Evolutionary conservation across 129 eudicot species (phyloP), one percentile per base, ranked within the genome.

Genomic region (Flaveria brownii): DNA sequence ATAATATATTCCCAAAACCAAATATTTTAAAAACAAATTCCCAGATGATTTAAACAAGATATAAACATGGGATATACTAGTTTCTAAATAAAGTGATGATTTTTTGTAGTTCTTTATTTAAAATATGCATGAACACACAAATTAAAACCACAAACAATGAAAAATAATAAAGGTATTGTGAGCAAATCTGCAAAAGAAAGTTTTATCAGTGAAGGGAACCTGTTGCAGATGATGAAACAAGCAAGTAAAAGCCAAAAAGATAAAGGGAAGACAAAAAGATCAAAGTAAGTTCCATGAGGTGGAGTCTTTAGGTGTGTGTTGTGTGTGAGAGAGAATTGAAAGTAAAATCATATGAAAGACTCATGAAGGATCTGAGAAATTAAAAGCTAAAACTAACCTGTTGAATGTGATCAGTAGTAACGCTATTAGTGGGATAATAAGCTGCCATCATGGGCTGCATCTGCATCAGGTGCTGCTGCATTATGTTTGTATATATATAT

Each of bases 361-460:
- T 42, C 11, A 22, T 73, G 42, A 60, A 57, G 43, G 39, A 57
- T 5, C 10, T 45, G 3, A 8, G 50, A 45, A 45, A 8, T 45
- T 8, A 45, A 20, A 30, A 73, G 59, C 17, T 15, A 43, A 43
- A 68, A 45, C 50, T 9, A 51, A 89, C 98, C 96, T 94, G 98
- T 84, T 94, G 98, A 89, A 94, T 94, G 79, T 87, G 96, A 91
- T 94, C 97, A 89, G 97, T 91, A 54, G 98, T 94, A 88, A 89
- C 96, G 93, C 86, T 91, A 91, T 89, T 91, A 83, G 78, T 88
- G 80, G 93, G 92, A 83, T 94, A 91, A 80, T 94, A 91, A 80
- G 98, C 91, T 87, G 97, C 96, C 98, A 94, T 94, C 91, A 94
- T 93, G 92, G 97, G 97, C 88, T 90, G 98, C 95, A 90, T 90